Percentiles rank a stretch among this genome's conserved stretches.
phyloP scores from a whole-genome alignment of 352 stramenopile species.

The Thraustochytrium sp. region DNA sequence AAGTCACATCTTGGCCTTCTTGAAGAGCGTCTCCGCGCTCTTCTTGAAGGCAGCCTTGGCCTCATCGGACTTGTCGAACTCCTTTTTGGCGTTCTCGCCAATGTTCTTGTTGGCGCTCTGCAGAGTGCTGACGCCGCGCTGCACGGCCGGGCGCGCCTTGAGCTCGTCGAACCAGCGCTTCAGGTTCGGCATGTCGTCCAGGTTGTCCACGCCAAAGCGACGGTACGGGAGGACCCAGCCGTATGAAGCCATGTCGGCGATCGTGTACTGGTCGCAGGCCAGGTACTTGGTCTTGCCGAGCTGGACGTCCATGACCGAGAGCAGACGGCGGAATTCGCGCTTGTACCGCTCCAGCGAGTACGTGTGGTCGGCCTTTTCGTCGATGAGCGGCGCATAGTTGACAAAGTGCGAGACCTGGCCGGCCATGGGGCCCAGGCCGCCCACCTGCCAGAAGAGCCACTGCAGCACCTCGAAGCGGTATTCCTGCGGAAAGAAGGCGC shows the following conservation, averaged over 20 bases:
- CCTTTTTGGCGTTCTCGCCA: not conserved
- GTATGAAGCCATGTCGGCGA: constrained; percentile 36
- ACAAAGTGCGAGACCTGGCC: constrained; percentile 42
- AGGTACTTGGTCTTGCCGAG: constrained; percentile 2
- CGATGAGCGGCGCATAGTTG: constrained; percentile 14
- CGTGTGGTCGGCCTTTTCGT: constrained; percentile 17
- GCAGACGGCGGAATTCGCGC: not conserved
- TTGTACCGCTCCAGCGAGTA: constrained; percentile 34
- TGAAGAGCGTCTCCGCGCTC: not conserved
- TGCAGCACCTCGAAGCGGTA: constrained; percentile 29
- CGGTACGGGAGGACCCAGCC: constrained; percentile 40
- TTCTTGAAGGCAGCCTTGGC: not conserved
- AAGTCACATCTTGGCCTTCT: constrained; percentile 15
- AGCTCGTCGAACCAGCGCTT: not conserved
- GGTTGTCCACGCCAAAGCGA: constrained; percentile 50
- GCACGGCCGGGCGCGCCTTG: constrained; percentile 6
- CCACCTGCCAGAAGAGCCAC: constrained; percentile 43
- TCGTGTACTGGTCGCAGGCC: constrained; percentile 9
- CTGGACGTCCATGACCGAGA: constrained; percentile 25
- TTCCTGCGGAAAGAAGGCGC: constrained; percentile 3
- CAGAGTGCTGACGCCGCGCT: not conserved
- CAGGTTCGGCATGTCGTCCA: constrained; percentile 20
- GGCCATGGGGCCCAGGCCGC: constrained; percentile 41
- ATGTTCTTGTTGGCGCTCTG: not conserved
- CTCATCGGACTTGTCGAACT: not conserved